phyloP scores from a whole-genome alignment of 2,329 filamentous ascomycete species.

The Periglandula ipomoeae region DNA sequence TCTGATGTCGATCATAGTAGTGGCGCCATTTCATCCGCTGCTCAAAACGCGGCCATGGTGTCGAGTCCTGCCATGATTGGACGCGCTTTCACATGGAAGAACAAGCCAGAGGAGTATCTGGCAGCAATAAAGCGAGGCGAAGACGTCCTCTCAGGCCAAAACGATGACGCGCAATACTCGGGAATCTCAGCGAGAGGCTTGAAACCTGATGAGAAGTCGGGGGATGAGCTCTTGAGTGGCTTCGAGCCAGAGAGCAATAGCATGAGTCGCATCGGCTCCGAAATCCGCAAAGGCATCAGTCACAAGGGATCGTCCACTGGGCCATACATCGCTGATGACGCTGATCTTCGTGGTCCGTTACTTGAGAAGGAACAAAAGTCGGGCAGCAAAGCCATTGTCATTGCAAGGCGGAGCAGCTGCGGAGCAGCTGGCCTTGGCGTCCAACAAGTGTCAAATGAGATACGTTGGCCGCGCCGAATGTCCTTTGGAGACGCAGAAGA shows the following conservation, averaged over 20 bases:
- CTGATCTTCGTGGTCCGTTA: constrained; percentile 47
- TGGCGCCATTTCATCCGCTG: constrained; percentile 8
- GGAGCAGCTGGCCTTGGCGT: constrained; percentile 23
- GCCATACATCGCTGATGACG: constrained; percentile 49
- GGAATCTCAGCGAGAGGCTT: constrained; percentile 19
- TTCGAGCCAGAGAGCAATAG: constrained; percentile 16
- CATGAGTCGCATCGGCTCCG: constrained; percentile 25
- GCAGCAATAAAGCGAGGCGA: constrained; percentile 29
- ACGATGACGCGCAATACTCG: constrained; percentile 16
- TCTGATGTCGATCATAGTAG: constrained; percentile 21
- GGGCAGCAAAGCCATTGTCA: constrained; percentile 33
- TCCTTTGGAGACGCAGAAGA: constrained; percentile 71
- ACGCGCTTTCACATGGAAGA: constrained; percentile 54
- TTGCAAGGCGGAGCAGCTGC: constrained; percentile 56
- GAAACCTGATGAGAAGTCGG: constrained; percentile 13
- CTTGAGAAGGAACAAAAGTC: constrained; percentile 37
- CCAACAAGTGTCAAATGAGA: constrained; percentile 37
- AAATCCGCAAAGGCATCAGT: constrained; percentile 33
- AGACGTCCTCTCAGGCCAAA: constrained; percentile 17
- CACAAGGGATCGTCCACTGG: constrained; percentile 43
- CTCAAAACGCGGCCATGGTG: constrained; percentile 15
- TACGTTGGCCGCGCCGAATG: constrained; percentile 60
- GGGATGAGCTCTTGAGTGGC: constrained; percentile 14
- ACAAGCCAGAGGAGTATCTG: constrained; percentile 52
- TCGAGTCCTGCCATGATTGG: constrained; percentile 33